Percentiles rank a stretch among this genome's conserved stretches.
phyloP scores from a whole-genome alignment of 169 alveolate species.

The Cryptosporidium felis region DNA sequence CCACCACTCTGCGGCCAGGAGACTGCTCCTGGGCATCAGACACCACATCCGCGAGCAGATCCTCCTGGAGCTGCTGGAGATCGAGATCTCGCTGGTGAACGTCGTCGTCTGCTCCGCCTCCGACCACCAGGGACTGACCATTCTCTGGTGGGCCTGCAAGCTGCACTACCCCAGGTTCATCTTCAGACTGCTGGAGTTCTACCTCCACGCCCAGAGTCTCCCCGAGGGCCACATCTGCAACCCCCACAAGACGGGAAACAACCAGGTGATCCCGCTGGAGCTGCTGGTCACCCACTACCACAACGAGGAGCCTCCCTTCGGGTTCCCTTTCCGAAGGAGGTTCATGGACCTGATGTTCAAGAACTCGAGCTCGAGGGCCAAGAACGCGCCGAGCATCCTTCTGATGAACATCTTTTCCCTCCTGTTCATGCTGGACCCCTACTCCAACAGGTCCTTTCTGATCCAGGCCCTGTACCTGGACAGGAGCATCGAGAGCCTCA shows the following conservation, averaged over 20 bases:
- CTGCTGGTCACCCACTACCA: constrained; percentile 20
- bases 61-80: constrained; percentile 42
- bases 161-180: constrained; percentile 36
- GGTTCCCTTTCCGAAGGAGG: constrained; percentile 27
- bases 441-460: constrained; percentile 33
- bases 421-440: constrained; percentile 48
- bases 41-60: constrained; percentile 26
- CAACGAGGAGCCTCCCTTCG: constrained; percentile 6
- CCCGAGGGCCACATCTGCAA: constrained; percentile 65
- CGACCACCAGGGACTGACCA: constrained; percentile 49
- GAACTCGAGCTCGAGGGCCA: neutral
- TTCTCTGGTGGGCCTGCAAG: constrained; percentile 65
- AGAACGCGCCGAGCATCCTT: constrained; percentile 3
- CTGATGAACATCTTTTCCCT: constrained; percentile 34
- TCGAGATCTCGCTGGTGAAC: constrained; percentile 38
- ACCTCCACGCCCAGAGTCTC: constrained; percentile 4
- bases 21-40: constrained; percentile 35
- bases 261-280: constrained; percentile 40
- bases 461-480: constrained; percentile 24
- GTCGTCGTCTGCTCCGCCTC: constrained; percentile 37
- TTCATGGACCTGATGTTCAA: constrained; percentile 46
- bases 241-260: constrained; percentile 60
- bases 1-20: constrained; percentile 60
- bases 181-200: constrained; percentile 52
- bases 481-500: constrained; percentile 37